Base-by-base conservation (phyloP, 1,139 yeast species). In the Williopsis jadinii region DNA sequence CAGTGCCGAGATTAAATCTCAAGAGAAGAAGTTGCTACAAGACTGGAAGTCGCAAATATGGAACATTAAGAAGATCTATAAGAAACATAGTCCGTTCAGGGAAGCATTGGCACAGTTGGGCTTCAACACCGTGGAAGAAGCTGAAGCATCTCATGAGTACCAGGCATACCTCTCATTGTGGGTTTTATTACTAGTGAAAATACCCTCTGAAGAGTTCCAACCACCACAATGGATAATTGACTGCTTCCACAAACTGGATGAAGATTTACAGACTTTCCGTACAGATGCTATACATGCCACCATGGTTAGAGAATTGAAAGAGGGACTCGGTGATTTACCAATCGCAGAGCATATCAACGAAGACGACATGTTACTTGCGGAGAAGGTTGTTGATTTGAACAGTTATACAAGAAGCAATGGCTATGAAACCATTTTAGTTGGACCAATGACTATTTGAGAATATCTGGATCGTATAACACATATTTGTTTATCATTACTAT, bases 41-140 rank as follows among this genome's bases (percentile, higher is more conserved):
- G 46, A 46, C 12, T 40, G 46, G 35, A 53, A 44, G 40, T 19
- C 44, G 1, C 32, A 42, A 8, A 41, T 53, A 2, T 34, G 47
- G 15, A 52, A 50, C 3, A 11, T 53, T 5, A 52, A 53, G 37
- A 53, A 51, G 38, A 41, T 54, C 3, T 52, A 35, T 34, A 51
- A 54, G 40, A 52, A 40, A 15, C 54, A 53, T 32, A 27, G 30
- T 2, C 14, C 40, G 4, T 41, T 52, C 24, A 41, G 43, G 12
- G 37, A 38, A 9, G 31, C 49, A 0, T 26, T 50, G 2, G 10
- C 13, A 1, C 11, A 34, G 5, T 39, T 50, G 12, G 48, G 48
- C 1, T 36, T 37, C 30, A 34, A 40, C 1, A 37, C 41, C 6
- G 39, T 42, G 30, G 52, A 47, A 11, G 38, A 41, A 1, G 44